Conservation (phyloP, 2,329 filamentous ascomycete species). For the Microdochium bolleyi region DNA sequence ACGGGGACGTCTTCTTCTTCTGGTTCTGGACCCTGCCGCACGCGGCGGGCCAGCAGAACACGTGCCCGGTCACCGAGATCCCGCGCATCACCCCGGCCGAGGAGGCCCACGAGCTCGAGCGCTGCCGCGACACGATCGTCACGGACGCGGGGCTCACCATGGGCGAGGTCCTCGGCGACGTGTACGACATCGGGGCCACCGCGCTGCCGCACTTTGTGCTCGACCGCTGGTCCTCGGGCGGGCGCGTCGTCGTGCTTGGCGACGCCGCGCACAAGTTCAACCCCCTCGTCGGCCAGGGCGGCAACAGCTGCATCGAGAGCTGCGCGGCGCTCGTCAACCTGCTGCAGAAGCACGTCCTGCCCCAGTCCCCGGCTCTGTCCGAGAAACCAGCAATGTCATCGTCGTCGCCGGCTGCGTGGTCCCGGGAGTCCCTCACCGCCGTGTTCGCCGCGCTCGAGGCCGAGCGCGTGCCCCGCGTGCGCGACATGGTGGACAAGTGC, state of each 20-base stretch:
- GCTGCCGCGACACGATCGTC: not conserved
- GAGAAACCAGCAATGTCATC: not conserved
- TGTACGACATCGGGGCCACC: not conserved
- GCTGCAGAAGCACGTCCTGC: not conserved
- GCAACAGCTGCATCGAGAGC: conserved; percentile 1
- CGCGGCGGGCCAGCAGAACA: not conserved
- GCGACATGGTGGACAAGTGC: conserved; percentile 1
- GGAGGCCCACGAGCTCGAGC: not conserved
- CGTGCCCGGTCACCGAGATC: not conserved
- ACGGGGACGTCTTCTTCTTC: not conserved
- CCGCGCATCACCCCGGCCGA: conserved; percentile 1
- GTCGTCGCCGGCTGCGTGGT: not conserved
- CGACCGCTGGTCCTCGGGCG: not conserved
- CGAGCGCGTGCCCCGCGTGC: not conserved
- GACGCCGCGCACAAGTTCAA: conserved; percentile 3
- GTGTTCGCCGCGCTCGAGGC: conserved; percentile 1
- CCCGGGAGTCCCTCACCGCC: not conserved
- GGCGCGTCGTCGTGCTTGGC: not conserved
- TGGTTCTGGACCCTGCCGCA: conserved; percentile 3
- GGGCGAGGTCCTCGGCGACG: not conserved
- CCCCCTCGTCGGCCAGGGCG: conserved; percentile 1
- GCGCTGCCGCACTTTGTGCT: conserved; percentile 3
- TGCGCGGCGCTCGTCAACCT: conserved; percentile 1
- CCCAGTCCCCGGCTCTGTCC: not conserved
- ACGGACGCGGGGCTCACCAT: not conserved